Evolutionary conservation across 306 rosid species (phyloP), one percentile per base, ranked within the genome.

Genomic region (Betula pendula): DNA sequence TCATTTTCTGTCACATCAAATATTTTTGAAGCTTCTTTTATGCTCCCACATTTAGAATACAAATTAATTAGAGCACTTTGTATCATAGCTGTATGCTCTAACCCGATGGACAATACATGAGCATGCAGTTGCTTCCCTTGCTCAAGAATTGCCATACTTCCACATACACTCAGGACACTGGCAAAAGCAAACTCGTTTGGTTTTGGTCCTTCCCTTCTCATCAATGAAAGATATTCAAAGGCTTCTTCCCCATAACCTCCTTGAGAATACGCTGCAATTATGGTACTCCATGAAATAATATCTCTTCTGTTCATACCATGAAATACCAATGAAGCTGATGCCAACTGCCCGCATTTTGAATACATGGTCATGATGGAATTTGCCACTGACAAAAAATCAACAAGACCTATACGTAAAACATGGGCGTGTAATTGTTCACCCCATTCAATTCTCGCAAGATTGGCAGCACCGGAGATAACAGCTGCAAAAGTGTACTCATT

Each of bases 221-320:
- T 93, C 87, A 81, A 73, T 27, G 88, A 89, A 24, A 93, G 81
- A 82, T 85, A 89, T 81, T 87, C 81, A 29, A 91, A 93, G 68
- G 88, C 93, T 77, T 91, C 89, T 76, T 84, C 83, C 20, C 90
- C 95, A 50, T 84, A 82, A 71, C 92, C 91, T 78, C 70, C 92
- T 84, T 89, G 98, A 88, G 90, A 88, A 85, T 89, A 91, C 31
- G 89, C 88, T 9, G 85, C 86, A 82, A 89, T 88, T 75, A 91
- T 83, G 81, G 94, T 91, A 90, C 91, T 93, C 98, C 96, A 93
- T 65, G 98, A 88, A 81, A 93, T 82, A 81, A 93, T 74, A 77
- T 93, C 96, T 82, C 69, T 93, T 73, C 74, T 78, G 68, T 72
- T 71, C 87, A 91, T 82, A 75, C 74, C 83, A 72, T 72, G 69